A percentile compares a stretch with the other conserved stretches of the same genome.
Evolutionary conservation across 148 eudicot species (phyloP).

Genomic region (Vaccinium corymbosum): DNA sequence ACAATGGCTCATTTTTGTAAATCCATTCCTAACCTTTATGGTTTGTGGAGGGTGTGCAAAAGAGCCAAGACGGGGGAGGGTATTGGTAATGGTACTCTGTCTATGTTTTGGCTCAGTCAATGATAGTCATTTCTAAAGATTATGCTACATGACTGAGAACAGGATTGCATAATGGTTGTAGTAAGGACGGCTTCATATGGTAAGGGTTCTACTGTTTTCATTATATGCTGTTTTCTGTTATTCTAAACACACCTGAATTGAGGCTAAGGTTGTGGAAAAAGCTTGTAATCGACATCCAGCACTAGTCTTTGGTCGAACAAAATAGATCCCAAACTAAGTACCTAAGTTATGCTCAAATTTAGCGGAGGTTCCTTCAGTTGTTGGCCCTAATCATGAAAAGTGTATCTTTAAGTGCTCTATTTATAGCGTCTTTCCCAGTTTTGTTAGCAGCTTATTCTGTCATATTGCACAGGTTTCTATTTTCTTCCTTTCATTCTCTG

Average conservation of each 20-base stretch:
- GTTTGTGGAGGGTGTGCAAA: too few species aligned
- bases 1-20: too few species aligned
- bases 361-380: background rate
- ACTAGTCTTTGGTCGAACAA: background rate
- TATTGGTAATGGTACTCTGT: background rate
- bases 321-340: background rate
- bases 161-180: background rate
- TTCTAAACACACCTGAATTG: background rate
- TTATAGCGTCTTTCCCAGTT: background rate
- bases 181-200: background rate
- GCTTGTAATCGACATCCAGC: background rate
- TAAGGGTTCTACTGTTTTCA: background rate
- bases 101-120: background rate
- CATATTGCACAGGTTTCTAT: constrained; percentile 12
- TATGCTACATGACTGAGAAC: background rate
- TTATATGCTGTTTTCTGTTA: background rate
- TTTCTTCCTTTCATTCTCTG: constrained; percentile 17
- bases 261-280: background rate
- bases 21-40: too few species aligned
- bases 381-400: background rate
- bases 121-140: background rate
- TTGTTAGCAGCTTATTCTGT: background rate
- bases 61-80: background rate
- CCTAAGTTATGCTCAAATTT: background rate
- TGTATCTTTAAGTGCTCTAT: background rate